Conservation (phyloP, 768 basidiomycete genomes). For the Boletus subparvulus region DNA sequence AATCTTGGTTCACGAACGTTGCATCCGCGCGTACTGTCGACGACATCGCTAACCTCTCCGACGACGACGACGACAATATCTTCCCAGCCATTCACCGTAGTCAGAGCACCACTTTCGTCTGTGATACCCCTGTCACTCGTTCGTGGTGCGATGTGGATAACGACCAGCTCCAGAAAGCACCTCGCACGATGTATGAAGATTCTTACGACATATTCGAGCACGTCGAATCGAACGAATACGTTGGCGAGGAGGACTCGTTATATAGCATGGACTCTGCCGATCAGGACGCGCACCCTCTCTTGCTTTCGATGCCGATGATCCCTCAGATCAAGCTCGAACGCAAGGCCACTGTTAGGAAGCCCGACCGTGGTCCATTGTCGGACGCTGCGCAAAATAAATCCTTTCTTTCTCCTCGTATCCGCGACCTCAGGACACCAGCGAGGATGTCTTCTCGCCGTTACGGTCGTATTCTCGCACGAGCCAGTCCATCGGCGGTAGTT, state of each 20-base stretch:
- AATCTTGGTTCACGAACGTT: conserved; percentile 17
- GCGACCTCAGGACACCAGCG: conserved; percentile 8
- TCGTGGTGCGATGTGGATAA: neutral
- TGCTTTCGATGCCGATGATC: conserved; percentile 31
- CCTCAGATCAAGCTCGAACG: conserved; percentile 29
- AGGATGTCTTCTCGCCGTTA: conserved; percentile 20
- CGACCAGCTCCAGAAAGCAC: neutral
- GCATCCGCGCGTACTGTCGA: conserved; percentile 8
- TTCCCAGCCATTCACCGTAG: neutral
- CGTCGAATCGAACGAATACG: neutral
- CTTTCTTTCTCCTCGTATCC: conserved; percentile 24
- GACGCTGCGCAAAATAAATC: neutral
- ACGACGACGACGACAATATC: neutral
- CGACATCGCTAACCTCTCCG: conserved; percentile 8
- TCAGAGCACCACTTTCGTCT: neutral
- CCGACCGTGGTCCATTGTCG: neutral
- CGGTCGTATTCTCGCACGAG: conserved; percentile 2
- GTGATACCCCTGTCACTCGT: neutral
- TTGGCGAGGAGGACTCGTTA: conserved; percentile 19
- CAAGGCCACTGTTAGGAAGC: conserved; percentile 23
- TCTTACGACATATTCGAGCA: neutral
- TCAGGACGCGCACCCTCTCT: conserved; percentile 18
- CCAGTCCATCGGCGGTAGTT: neutral
- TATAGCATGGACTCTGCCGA: conserved; percentile 29
- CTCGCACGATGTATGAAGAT: neutral